Conservation (phyloP, 164 flowering plant species). For the grape (Vitis vinifera) region ASM3070453v1 NC_081817.1:28621501-28622000, state of each 20-base stretch:
- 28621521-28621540: conserved; percentile 14
- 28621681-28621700: conserved; percentile 6
- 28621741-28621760: conserved; percentile 13
- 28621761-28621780: conserved; percentile 6
- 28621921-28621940: neutral
- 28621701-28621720: conserved; percentile 1
- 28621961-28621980: conserved; percentile 9
- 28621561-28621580: neutral
- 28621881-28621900: no score
- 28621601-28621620: conserved; percentile 12
- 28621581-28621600: conserved; percentile 2
- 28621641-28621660: neutral
- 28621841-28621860: no score
- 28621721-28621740: conserved; percentile 10
- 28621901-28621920: conserved; percentile 8
- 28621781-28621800: conserved; percentile 10
- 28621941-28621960: conserved; percentile 15
- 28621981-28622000: conserved; percentile 12
- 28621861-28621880: no score
- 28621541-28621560: conserved; percentile 19
- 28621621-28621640: conserved; percentile 14
- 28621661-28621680: neutral
- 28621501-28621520: neutral
- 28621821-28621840: no score
- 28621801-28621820: no score